phyloP scores from a whole-genome alignment of 2,329 filamentous ascomycete species.

The Cladophialophora exuberans region DNA sequence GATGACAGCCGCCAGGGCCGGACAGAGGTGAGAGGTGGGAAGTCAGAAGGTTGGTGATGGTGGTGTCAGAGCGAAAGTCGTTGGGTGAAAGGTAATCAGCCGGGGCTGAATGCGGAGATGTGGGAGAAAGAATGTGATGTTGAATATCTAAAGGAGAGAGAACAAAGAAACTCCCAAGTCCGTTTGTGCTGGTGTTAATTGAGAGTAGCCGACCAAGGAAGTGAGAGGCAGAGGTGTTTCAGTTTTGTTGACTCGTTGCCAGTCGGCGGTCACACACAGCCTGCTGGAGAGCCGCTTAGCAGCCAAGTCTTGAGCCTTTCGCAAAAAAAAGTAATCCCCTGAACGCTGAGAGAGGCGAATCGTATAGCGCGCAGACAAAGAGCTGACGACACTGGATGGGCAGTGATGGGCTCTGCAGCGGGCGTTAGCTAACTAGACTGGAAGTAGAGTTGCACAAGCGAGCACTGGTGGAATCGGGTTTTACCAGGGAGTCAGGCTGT shows the following conservation, averaged over 20 bases:
- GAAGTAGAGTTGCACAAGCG: neutral
- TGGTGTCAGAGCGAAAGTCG: slow-evolving; percentile 3
- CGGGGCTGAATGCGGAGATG: slow-evolving; percentile 13
- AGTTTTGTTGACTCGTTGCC: slow-evolving; percentile 16
- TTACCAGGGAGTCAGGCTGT: neutral
- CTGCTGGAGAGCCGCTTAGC: slow-evolving; percentile 4
- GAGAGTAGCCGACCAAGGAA: slow-evolving; percentile 6
- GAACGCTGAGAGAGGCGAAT: slow-evolving; percentile 13
- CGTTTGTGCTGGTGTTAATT: neutral
- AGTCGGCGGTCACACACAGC: slow-evolving; percentile 1
- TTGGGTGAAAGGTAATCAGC: neutral
- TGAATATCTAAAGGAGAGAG: neutral
- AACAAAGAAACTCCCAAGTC: slow-evolving; percentile 19
- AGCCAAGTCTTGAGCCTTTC: no score
- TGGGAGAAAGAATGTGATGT: slow-evolving; percentile 8
- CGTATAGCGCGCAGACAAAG: neutral
- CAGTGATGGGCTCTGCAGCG: neutral
- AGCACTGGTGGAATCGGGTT: no score
- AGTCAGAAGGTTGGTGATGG: slow-evolving; percentile 1
- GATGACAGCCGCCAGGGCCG: slow-evolving; percentile 28
- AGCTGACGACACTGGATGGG: slow-evolving; percentile 8
- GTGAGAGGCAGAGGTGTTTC: slow-evolving; percentile 21
- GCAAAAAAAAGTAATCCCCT: slow-evolving; percentile 11
- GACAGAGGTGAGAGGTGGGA: slow-evolving; percentile 1
- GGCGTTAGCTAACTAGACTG: neutral